These are phyloP conservation scores for Coemansia sp. DNA, from an alignment of 192 early-diverging fungal species.

Conservation along the genomic window DNA sequence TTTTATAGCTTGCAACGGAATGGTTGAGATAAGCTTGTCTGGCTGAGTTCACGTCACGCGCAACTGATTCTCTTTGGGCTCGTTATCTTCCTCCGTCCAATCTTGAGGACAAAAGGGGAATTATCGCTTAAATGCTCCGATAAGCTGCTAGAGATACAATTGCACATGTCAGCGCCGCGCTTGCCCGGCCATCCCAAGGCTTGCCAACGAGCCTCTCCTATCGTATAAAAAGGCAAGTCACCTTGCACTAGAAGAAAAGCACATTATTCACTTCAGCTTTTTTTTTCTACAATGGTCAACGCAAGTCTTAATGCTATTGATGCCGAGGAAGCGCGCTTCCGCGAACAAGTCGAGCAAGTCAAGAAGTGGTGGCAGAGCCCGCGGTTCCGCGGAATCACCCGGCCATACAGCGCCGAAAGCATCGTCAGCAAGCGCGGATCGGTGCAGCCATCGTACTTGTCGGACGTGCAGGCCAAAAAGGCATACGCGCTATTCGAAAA, in stretches of 20 bases:
- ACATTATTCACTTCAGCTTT: no score
- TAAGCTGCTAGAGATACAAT: conserved; percentile 12
- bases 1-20: no score
- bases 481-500: conserved; percentile 77
- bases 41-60: not conserved
- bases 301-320: conserved; percentile 24
- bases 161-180: not conserved
- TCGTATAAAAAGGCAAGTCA: no score
- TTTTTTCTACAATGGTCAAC: conserved; percentile 19
- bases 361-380: conserved; percentile 84
- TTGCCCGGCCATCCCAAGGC: no score
- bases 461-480: conserved; percentile 90
- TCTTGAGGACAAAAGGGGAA: conserved; percentile 10
- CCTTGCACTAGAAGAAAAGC: no score
- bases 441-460: conserved; percentile 69
- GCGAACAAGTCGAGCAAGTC: conserved; percentile 76
- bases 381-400: conserved; percentile 77
- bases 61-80: not conserved
- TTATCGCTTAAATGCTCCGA: conserved; percentile 26
- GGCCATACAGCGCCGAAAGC: conserved; percentile 82
- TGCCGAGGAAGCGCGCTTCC: conserved; percentile 72
- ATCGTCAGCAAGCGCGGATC: conserved; percentile 89
- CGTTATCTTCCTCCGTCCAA: not conserved
- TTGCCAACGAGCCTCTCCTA: no score
- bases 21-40: not conserved